Base-by-base conservation (phyloP, 2,329 filamentous ascomycete genomes). In the Ophiostoma perfectum region DNA sequence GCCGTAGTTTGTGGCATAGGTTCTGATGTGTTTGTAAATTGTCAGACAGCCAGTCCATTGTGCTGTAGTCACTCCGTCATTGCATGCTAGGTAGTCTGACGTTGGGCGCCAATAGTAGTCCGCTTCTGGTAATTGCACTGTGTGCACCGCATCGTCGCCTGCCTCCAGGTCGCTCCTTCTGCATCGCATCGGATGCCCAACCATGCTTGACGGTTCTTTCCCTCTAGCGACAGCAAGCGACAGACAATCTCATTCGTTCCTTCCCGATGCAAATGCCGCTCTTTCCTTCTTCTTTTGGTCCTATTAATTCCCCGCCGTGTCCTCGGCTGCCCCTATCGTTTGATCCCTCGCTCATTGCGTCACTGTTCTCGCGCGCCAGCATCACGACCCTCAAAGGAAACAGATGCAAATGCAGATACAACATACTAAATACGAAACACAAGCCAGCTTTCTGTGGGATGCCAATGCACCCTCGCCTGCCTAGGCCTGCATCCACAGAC, bases 131-230 rank as follows among this genome's bases (percentile, higher is more conserved):
- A 60, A 16, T 36, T 12, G 12, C 12, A 60, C n/a, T 3, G 8
- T 27, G 38, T 38, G 27, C 12, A 60, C n/a, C 2, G 8, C 55
- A 60, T 38, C 11, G 27, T 16, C 27, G 55, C 38, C 38, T 12
- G 55, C 16, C 27, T 27, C 55, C 27, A 38, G 49, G 55, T 60
- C 55, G 55, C 55, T 60, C 55, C 27, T 60, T 60, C 55, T 27
- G 27, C 27, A 60, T 60, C 27, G 27, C 27, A 60, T 60, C 11
- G n/a, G 11, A 36, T 16, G 55, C 55, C 18, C 55, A 60, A 60
- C 55, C 27, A 7, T 12, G 27, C 55, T 60, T 38, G 27, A 52
- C 11, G 8, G 27, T 16, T 60, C 55, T 38, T 38, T 16, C 27
- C n/a, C 18, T 36, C 18, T 55, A 4, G 49, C 18, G 18, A 27